Base-by-base conservation (phyloP, 495 filamentous ascomycete genomes). In the Sporormia fimetaria region DNA sequence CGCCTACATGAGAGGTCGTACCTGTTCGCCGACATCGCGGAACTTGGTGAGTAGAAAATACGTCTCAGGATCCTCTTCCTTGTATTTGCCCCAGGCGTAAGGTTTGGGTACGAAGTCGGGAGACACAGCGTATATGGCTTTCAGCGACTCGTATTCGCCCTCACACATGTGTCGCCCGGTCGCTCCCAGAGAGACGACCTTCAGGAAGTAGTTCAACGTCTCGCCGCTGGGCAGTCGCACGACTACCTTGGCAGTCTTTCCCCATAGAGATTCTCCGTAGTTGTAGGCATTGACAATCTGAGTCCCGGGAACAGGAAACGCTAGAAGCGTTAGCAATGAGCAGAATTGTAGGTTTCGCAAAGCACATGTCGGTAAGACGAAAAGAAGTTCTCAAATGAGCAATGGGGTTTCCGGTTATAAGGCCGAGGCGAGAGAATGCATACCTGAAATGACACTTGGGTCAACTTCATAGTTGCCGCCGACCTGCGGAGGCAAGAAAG, bases 81-180 rank as follows among this genome's bases (percentile, higher is more conserved):
- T 18, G 21, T 23, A 44, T 1, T 25, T 39, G 14, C 42, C 42
- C 42, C 42, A 44, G 2, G 33, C 42, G 2, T 38, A 44, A 14
- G 42, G 42, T 17, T 39, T 39, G 1, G 42, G 42, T 2, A 30
- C 42, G 18, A 44, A 44, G n/a, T 3, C n/a, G 14, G 42, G 42
- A 1, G 22, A 27, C 14, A 39, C 18, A 2, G 1, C 21, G 17
- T 39, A 21, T 21, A 44, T 44, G 30, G 42, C 42, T 28, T 44
- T 44, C 1, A 38, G 5, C 22, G 42, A 44, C 28, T 44, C 42
- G 26, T 44, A 44, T 38, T 44, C 42, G 26, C 42, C 42, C 22
- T 44, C 42, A 33, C 42, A 44, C 33, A 44, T 39, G 21, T 21
- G 8, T 3, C 21, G 20, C 16, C 42, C 33, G 2, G 25, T 44